A percentile compares a stretch with the other conserved stretches of the same genome.
Conservation (phyloP, 2,329 filamentous ascomycete species). For the Aspergillus clavatus region DNA sequence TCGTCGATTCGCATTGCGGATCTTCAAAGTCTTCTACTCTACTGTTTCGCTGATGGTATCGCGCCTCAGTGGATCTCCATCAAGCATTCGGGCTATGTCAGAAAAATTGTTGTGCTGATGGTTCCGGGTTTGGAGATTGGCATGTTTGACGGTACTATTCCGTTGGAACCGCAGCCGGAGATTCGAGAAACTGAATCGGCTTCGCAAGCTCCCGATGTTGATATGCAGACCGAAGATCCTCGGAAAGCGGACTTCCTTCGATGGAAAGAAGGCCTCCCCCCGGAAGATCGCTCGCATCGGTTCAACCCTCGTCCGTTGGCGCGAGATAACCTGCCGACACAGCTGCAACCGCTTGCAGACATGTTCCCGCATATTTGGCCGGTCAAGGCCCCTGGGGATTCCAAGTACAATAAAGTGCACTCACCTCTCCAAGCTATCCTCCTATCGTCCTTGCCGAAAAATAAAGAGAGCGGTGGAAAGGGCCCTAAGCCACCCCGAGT, state of each 20-base stretch:
- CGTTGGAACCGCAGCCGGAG: constrained; percentile 30
- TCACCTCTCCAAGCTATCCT: constrained; percentile 85
- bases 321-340: constrained; percentile 38
- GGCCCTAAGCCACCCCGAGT: constrained; percentile 59
- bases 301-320: constrained; percentile 33
- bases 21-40: constrained; percentile 55
- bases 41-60: constrained; percentile 57
- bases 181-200: constrained; percentile 1
- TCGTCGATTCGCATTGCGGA: constrained; percentile 54
- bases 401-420: constrained; percentile 72
- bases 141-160: constrained; percentile 68
- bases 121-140: constrained; percentile 84
- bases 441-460: constrained; percentile 65
- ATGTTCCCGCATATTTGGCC: constrained; percentile 91
- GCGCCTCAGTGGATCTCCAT: constrained; percentile 62
- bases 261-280: constrained; percentile 39
- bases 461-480: constrained; percentile 60
- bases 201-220: not conserved
- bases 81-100: constrained; percentile 51
- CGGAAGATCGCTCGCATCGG: constrained; percentile 25
- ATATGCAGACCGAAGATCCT: constrained; percentile 18
- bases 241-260: constrained; percentile 30
- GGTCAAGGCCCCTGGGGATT: constrained; percentile 79
- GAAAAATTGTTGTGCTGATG: constrained; percentile 83
- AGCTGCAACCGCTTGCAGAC: constrained; percentile 64